phyloP scores from a whole-genome alignment of 352 stramenopile genomes.

The Globisporangium nagaii region DNA sequence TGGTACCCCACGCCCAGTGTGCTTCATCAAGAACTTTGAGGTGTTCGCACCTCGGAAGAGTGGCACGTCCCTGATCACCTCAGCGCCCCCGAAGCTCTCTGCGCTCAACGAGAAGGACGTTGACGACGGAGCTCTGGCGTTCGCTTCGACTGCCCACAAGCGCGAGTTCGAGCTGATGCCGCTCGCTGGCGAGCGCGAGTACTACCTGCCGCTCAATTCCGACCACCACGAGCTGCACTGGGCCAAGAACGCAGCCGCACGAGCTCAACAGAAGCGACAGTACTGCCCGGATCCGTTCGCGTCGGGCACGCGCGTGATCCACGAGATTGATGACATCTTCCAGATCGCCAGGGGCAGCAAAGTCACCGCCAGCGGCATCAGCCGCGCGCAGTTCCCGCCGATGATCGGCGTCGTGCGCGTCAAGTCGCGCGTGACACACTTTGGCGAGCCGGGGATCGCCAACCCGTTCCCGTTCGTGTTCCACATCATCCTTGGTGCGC shows the following conservation, averaged over 20 bases:
- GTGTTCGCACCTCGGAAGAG: background rate
- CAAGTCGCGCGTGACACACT: conserved; percentile 50
- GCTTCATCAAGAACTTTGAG: conserved; percentile 17
- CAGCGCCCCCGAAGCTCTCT: background rate
- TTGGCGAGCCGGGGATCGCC: conserved; percentile 27
- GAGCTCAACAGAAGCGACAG: background rate
- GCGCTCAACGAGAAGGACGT: background rate
- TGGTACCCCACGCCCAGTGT: conserved; percentile 4
- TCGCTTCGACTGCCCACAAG: conserved; percentile 25
- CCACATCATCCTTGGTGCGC: conserved; percentile 47
- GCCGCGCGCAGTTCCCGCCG: conserved; percentile 9
- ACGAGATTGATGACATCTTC: conserved; percentile 14
- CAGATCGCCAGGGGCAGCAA: conserved; percentile 2
- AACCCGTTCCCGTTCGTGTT: conserved; percentile 70
- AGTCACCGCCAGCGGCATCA: background rate
- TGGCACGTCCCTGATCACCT: conserved; percentile 1
- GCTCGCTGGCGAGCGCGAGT: conserved; percentile 33
- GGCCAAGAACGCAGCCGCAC: background rate
- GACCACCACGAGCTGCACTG: conserved; percentile 51
- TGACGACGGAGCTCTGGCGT: conserved; percentile 23
- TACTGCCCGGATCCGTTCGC: conserved; percentile 25
- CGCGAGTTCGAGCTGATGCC: conserved; percentile 45
- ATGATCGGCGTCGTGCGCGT: conserved; percentile 50
- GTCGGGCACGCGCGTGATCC: conserved; percentile 10
- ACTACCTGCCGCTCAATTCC: conserved; percentile 50